phyloP scores from a whole-genome alignment of 2,329 filamentous ascomycete species.

The Ophiognomonia clavigignenti-juglandacearum region DNA sequence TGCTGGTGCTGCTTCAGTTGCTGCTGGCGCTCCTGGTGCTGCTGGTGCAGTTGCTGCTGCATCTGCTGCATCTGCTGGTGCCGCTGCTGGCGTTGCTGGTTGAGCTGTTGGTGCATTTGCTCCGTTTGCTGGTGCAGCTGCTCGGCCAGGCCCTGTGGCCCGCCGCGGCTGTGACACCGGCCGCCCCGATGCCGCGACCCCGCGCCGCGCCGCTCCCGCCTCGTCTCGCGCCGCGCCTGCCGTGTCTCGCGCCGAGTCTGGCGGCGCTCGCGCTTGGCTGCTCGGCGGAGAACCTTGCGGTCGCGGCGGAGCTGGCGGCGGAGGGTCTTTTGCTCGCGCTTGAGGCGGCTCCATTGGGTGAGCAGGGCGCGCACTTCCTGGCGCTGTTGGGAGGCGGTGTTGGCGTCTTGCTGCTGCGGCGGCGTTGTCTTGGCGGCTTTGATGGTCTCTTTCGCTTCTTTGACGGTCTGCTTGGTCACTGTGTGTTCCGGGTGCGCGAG shows the following conservation, averaged over 20 bases:
- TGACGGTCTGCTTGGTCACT: slow-evolving; percentile 41
- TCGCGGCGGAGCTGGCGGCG: slow-evolving; percentile 27
- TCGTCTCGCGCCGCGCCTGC: slow-evolving; percentile 22
- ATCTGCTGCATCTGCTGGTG: too few relatives aligned
- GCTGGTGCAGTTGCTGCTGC: too few relatives aligned
- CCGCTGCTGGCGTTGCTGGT: too few relatives aligned
- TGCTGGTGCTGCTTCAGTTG: too few relatives aligned
- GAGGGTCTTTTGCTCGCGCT: slow-evolving; percentile 29
- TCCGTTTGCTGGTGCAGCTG: too few relatives aligned
- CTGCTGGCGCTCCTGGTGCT: too few relatives aligned
- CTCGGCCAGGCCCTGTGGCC: too few relatives aligned
- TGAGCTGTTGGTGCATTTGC: too few relatives aligned
- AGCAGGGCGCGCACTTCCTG: slow-evolving; percentile 41
- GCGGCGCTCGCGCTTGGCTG: slow-evolving; percentile 24
- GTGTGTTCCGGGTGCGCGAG: slow-evolving; percentile 43
- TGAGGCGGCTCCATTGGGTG: slow-evolving; percentile 37
- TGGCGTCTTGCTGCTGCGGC: too few relatives aligned
- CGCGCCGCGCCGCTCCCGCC: slow-evolving; percentile 7
- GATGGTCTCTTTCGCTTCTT: slow-evolving; percentile 37
- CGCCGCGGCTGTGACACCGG: neutral
- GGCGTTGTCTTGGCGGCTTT: slow-evolving; percentile 28
- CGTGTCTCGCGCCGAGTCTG: slow-evolving; percentile 26
- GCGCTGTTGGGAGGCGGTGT: slow-evolving; percentile 29
- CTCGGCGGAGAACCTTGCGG: slow-evolving; percentile 26
- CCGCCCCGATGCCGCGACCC: neutral